phyloP scores from a whole-genome alignment of 2,329 filamentous ascomycete species.

The Aspergillus pseudoviridinutans region DNA sequence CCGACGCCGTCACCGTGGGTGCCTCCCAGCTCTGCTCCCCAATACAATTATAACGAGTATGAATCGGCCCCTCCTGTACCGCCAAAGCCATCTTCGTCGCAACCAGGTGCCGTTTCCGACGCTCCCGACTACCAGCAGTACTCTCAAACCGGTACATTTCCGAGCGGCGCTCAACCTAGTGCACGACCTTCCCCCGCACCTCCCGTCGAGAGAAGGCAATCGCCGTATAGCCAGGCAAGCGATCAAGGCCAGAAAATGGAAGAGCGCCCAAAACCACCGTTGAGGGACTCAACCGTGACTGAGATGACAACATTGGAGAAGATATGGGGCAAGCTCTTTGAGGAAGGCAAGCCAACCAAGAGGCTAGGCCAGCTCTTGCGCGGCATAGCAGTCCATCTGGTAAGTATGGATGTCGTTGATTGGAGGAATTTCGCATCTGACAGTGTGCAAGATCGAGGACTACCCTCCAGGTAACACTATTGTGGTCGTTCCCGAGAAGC shows the following conservation, averaged over 20 bases:
- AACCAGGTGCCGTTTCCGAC: constrained; percentile 5
- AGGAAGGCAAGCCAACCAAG: constrained; percentile 61
- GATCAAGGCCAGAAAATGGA: constrained; percentile 29
- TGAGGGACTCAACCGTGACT: constrained; percentile 37
- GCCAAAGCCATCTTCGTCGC: constrained; percentile 18
- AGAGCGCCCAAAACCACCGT: constrained; percentile 34
- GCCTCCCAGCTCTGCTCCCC: constrained; percentile 10
- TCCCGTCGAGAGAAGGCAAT: constrained; percentile 26
- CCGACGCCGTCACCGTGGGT: constrained; percentile 21
- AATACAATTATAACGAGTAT: constrained; percentile 11
- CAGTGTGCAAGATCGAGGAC: constrained; percentile 57
- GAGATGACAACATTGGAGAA: constrained; percentile 62
- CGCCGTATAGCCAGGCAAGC: constrained; percentile 34
- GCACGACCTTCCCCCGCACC: constrained; percentile 19
- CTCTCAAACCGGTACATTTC: constrained; percentile 14
- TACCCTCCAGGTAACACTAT: constrained; percentile 64
- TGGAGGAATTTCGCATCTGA: constrained; percentile 9
- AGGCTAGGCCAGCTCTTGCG: constrained; percentile 67
- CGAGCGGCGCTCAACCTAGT: constrained; percentile 19
- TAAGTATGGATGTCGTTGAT: constrained; percentile 37
- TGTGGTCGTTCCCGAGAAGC: constrained; percentile 71
- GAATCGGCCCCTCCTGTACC: constrained; percentile 17
- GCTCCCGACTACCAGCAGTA: constrained; percentile 18
- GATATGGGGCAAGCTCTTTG: constrained; percentile 75
- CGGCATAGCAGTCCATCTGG: constrained; percentile 70